A percentile compares a stretch with the other conserved stretches of the same genome.
Evolutionary conservation across 2,329 filamentous ascomycete genomes (phyloP).

Genomic region (Grosmannia huntii): DNA sequence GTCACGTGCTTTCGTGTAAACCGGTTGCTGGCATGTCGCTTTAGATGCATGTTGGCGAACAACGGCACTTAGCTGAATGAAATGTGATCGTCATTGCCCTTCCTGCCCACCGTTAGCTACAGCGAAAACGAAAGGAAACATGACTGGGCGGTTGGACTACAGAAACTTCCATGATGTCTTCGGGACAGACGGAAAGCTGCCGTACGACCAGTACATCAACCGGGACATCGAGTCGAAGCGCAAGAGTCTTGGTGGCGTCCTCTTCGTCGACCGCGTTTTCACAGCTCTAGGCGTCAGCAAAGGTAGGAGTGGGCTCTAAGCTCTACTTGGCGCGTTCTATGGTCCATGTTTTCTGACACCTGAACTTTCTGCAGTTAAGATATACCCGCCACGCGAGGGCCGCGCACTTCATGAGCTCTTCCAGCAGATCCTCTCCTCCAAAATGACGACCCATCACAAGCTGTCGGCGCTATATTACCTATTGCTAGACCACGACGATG

Average conservation of each 20-base stretch:
- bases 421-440: conserved; percentile 51
- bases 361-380: conserved; percentile 29
- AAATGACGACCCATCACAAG: conserved; percentile 61
- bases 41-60: neutral
- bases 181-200: conserved; percentile 41
- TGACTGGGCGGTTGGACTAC: conserved; percentile 38
- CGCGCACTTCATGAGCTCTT: conserved; percentile 56
- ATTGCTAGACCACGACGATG: conserved; percentile 57
- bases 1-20: neutral
- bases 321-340: neutral
- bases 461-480: conserved; percentile 76
- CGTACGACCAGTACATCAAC: conserved; percentile 47
- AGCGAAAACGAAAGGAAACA: neutral
- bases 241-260: conserved; percentile 51
- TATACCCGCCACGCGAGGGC: conserved; percentile 64
- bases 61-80: neutral
- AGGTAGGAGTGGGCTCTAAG: conserved; percentile 30
- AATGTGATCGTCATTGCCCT: neutral
- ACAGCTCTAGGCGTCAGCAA: conserved; percentile 56
- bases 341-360: neutral
- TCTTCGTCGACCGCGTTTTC: conserved; percentile 72
- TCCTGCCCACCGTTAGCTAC: neutral
- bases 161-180: conserved; percentile 59
- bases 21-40: neutral
- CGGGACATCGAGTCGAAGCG: conserved; percentile 54